Evolutionary conservation across 371 early-diverging fungal species (phyloP).

Genomic region (Phascolomyces articulosus): DNA sequence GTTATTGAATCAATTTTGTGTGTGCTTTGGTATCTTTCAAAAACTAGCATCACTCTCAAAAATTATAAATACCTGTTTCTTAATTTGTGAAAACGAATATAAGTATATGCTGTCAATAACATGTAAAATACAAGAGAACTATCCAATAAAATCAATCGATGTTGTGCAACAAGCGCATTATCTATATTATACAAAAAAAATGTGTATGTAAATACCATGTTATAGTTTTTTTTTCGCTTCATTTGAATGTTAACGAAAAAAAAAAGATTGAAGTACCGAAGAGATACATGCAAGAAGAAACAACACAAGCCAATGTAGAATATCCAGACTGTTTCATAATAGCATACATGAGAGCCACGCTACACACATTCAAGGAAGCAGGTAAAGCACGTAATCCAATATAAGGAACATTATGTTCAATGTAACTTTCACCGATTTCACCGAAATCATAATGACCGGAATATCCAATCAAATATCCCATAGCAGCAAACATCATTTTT

Average conservation of each 20-base stretch:
- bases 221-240: neutral
- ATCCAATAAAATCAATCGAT: constrained; percentile 89
- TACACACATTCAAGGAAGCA: constrained; percentile 76
- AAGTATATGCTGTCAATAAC: constrained; percentile 73
- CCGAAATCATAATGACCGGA: constrained; percentile 89
- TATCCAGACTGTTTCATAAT: constrained; percentile 85
- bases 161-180: constrained; percentile 86
- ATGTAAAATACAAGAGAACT: constrained; percentile 86
- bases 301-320: constrained; percentile 62
- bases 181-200: constrained; percentile 46
- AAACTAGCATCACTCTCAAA: neutral
- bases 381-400: constrained; percentile 75
- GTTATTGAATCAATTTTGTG: no score
- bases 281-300: constrained; percentile 73
- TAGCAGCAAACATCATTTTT: constrained; percentile 88
- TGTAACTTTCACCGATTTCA: constrained; percentile 86
- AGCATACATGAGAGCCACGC: constrained; percentile 75
- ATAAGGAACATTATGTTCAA: constrained; percentile 82
- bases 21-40: no score
- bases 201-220: neutral
- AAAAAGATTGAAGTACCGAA: constrained; percentile 59
- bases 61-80: constrained; percentile 42
- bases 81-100: constrained; percentile 80
- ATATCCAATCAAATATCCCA: constrained; percentile 82
- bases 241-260: neutral